phyloP scores from a whole-genome alignment of 257 asterid species.

The Petunia axillaris region DNA sequence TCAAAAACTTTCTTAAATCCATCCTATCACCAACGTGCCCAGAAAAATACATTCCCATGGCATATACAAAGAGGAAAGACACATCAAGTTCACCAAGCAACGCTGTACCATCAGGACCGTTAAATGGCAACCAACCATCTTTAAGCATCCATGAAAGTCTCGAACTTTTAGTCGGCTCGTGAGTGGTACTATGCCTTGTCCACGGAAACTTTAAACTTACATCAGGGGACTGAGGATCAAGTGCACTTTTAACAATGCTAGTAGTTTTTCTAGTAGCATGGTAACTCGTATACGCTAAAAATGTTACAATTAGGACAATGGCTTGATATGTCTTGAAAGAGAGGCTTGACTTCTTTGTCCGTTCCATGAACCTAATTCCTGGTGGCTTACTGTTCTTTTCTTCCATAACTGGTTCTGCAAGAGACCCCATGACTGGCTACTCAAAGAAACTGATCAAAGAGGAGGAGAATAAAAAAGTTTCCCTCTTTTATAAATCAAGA shows the following conservation, averaged over 20 bases:
- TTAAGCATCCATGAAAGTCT: constrained; percentile 48
- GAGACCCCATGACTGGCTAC: constrained; percentile 59
- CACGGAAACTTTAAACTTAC: constrained; percentile 42
- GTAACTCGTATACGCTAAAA: constrained; percentile 75
- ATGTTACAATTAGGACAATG: constrained; percentile 74
- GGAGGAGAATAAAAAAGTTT: constrained; percentile 4
- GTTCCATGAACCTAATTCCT: constrained; percentile 65
- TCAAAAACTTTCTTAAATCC: constrained; percentile 78
- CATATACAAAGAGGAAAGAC: constrained; percentile 86
- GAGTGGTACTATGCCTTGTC: constrained; percentile 46
- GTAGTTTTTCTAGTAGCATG: constrained; percentile 96
- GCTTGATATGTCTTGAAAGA: constrained; percentile 84
- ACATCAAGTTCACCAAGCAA: constrained; percentile 95
- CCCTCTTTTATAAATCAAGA: constrained; percentile 24
- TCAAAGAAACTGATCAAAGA: background rate
- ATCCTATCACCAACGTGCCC: constrained; percentile 93
- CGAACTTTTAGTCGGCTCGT: constrained; percentile 38
- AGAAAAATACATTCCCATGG: constrained; percentile 84
- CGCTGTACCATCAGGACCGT: constrained; percentile 71
- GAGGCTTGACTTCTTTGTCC: constrained; percentile 53
- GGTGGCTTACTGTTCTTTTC: constrained; percentile 56
- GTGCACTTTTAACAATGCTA: constrained; percentile 91
- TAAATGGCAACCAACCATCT: constrained; percentile 88
- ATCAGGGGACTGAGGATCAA: constrained; percentile 79
- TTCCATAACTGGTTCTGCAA: constrained; percentile 35